Conservation (phyloP, 768 basidiomycete species). For the Myochromella boudieri region DNA sequence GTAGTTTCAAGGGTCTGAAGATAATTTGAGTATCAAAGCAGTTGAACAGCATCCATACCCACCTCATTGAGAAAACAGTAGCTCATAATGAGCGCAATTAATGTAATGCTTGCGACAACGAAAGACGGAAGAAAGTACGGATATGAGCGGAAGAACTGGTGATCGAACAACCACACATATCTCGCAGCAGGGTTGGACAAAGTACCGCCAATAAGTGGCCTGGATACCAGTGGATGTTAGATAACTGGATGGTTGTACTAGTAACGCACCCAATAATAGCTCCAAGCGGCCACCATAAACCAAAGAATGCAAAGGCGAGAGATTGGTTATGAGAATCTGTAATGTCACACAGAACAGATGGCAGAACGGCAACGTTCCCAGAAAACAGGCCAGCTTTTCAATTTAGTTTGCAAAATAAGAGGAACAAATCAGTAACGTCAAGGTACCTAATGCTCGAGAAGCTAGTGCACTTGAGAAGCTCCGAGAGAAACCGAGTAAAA, state of each 20-base stretch:
- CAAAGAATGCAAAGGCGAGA: constrained; percentile 54
- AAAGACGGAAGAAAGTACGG: constrained; percentile 65
- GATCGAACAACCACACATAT: constrained; percentile 43
- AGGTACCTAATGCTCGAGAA: constrained; percentile 46
- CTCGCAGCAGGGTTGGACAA: constrained; percentile 53
- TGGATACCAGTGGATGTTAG: constrained; percentile 22
- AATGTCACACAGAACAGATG: constrained; percentile 59
- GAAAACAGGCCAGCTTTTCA: constrained; percentile 54
- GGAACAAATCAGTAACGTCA: not conserved
- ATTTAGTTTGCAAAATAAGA: not conserved
- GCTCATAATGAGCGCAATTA: constrained; percentile 38
- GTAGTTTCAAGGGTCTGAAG: constrained; percentile 1
- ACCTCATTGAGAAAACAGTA: constrained; percentile 57
- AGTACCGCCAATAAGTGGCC: constrained; percentile 59
- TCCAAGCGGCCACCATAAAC: constrained; percentile 58
- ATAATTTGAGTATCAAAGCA: not conserved
- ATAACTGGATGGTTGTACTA: not conserved
- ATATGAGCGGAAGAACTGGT: constrained; percentile 42
- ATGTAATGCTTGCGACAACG: constrained; percentile 38
- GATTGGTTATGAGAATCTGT: constrained; percentile 60
- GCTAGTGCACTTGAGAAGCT: constrained; percentile 45
- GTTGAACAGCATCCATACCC: constrained; percentile 5
- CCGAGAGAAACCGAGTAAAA: constrained; percentile 57
- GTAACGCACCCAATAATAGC: constrained; percentile 50
- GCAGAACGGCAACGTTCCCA: constrained; percentile 61